phyloP scores from a whole-genome alignment of 2,329 filamentous ascomycete species.

The Ascocoryne sarcoides region DNA sequence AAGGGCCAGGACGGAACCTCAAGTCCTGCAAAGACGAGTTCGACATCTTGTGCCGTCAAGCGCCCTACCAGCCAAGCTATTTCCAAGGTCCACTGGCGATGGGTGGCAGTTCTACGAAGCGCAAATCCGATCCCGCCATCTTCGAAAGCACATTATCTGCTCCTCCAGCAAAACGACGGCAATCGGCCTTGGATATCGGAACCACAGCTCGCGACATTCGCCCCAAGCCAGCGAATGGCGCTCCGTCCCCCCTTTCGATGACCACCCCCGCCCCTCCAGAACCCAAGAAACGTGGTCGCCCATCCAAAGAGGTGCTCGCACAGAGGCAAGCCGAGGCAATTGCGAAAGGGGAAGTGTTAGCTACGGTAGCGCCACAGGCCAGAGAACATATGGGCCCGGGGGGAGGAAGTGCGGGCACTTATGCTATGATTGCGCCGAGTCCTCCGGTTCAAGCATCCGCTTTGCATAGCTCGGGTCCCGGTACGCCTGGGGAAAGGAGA shows the following conservation, averaged over 20 bases:
- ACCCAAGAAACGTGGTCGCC: slow-evolving; percentile 25
- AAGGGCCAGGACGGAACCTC: slow-evolving; percentile 24
- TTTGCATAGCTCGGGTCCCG: slow-evolving; percentile 4
- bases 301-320: slow-evolving; percentile 26
- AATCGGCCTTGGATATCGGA: slow-evolving; percentile 11
- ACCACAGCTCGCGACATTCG: slow-evolving; percentile 17
- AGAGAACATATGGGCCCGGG: slow-evolving; percentile 1
- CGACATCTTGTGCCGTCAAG: slow-evolving; percentile 14
- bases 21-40: slow-evolving; percentile 24
- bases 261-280: slow-evolving; percentile 9
- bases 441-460: slow-evolving; percentile 1
- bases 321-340: slow-evolving; percentile 21
- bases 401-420: slow-evolving; percentile 7
- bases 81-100: not conserved
- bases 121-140: slow-evolving; percentile 17
- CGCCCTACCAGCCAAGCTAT: slow-evolving; percentile 4
- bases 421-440: slow-evolving; percentile 9
- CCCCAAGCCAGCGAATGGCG: slow-evolving; percentile 23
- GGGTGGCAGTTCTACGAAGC: slow-evolving; percentile 14
- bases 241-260: slow-evolving; percentile 18
- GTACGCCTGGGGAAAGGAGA: slow-evolving; percentile 7
- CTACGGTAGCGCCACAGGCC: slow-evolving; percentile 9
- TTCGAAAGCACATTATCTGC: slow-evolving; percentile 10
- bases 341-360: slow-evolving; percentile 21
- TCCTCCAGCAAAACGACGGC: slow-evolving; percentile 16